These are phyloP conservation scores for Trichophyton schoenleinii DNA, from an alignment of 2,329 filamentous ascomycete species.

Conservation along the genomic window DNA sequence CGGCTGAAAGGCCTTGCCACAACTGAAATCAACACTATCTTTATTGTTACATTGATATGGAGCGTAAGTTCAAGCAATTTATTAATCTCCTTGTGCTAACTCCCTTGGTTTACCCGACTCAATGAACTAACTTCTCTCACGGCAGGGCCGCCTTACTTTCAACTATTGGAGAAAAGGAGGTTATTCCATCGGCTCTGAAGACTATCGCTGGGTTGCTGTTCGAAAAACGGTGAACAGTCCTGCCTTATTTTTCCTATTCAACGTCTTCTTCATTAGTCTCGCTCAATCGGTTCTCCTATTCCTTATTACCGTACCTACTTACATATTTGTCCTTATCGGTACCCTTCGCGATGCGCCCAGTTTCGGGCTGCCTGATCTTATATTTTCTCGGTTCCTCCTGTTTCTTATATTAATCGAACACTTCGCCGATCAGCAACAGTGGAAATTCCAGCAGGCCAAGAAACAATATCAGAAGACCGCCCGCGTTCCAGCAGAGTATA, in stretches of 20 bases:
- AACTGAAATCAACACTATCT: slow-evolving; percentile 57
- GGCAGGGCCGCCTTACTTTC: slow-evolving; percentile 66
- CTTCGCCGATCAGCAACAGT: slow-evolving; percentile 86
- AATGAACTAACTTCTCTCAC: background rate
- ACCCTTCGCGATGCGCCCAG: slow-evolving; percentile 44
- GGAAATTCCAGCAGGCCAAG: slow-evolving; percentile 78
- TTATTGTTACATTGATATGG: slow-evolving; percentile 63
- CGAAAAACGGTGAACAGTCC: slow-evolving; percentile 54
- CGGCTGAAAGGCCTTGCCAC: slow-evolving; percentile 60
- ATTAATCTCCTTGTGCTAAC: no score
- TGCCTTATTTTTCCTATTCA: slow-evolving; percentile 73
- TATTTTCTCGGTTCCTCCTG: slow-evolving; percentile 45
- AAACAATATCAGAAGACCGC: slow-evolving; percentile 58
- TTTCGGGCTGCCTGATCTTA: slow-evolving; percentile 47
- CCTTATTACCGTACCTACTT: slow-evolving; percentile 66
- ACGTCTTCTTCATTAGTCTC: slow-evolving; percentile 78
- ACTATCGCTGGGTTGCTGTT: slow-evolving; percentile 83
- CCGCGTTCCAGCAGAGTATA: slow-evolving; percentile 49
- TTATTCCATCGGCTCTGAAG: slow-evolving; percentile 77
- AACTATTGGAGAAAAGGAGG: slow-evolving; percentile 97
- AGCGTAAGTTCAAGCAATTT: slow-evolving; percentile 44
- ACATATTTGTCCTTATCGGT: slow-evolving; percentile 58
- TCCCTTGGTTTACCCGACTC: background rate
- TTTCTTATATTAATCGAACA: slow-evolving; percentile 54
- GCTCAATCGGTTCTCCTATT: slow-evolving; percentile 73